Percentiles rank a stretch among this genome's conserved stretches.
These are phyloP conservation scores for Fonsecaea nubica DNA, from an alignment of 2,329 filamentous ascomycete species.

Conservation along the genomic window DNA sequence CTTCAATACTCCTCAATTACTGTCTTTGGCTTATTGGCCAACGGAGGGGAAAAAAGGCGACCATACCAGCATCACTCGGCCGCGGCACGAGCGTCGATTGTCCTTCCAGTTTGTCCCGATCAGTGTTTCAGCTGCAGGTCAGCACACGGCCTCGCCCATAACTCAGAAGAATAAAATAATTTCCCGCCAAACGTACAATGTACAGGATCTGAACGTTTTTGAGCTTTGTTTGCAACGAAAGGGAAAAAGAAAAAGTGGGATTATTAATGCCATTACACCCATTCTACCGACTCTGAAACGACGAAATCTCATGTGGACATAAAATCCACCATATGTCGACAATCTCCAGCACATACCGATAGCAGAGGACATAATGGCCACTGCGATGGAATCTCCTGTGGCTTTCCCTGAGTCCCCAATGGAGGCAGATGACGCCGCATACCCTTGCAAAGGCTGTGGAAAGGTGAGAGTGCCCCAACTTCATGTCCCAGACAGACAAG, in stretches of 20 bases:
- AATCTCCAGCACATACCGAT: constrained; percentile 18
- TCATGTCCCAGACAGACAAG: constrained; percentile 21
- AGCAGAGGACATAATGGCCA: constrained; percentile 42
- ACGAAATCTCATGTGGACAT: constrained; percentile 17
- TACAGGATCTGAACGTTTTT: constrained; percentile 20
- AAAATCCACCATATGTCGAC: constrained; percentile 28
- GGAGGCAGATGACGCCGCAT: constrained; percentile 79
- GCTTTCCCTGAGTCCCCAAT: constrained; percentile 66
- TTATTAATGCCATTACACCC: constrained; percentile 26
- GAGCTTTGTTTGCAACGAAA: constrained; percentile 17
- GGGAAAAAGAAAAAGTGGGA: constrained; percentile 6
- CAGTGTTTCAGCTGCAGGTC: constrained; percentile 31
- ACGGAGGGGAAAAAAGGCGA: not conserved
- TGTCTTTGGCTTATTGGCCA: not conserved
- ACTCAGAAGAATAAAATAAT: constrained; percentile 16
- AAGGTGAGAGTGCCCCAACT: constrained; percentile 65
- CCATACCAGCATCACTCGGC: constrained; percentile 5
- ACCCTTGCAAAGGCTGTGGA: constrained; percentile 90
- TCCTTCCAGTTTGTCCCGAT: constrained; percentile 16
- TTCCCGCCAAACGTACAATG: constrained; percentile 15
- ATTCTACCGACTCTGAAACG: constrained; percentile 10
- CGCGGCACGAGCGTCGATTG: constrained; percentile 3
- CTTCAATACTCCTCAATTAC: not conserved
- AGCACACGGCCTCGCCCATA: constrained; percentile 23
- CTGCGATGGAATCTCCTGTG: constrained; percentile 67